phyloP scores from a whole-genome alignment of 2,329 filamentous ascomycete species.

The Nothopassalora personata region DNA sequence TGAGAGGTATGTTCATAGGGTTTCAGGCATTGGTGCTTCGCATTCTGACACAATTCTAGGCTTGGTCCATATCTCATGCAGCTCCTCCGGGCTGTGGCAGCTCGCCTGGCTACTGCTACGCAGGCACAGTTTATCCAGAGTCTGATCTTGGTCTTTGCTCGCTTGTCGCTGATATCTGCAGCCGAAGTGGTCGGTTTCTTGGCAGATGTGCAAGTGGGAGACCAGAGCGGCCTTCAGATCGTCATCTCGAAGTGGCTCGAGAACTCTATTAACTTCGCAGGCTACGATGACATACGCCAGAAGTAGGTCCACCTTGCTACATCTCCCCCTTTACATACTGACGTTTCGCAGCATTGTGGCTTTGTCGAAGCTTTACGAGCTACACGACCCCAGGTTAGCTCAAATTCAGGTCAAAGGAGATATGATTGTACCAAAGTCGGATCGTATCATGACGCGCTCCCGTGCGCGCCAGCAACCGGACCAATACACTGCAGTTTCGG shows the following conservation, averaged over 20 bases:
- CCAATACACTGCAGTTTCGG: slow-evolving; percentile 79
- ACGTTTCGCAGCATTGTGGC: slow-evolving; percentile 68
- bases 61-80: slow-evolving; percentile 86
- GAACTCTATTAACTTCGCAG: slow-evolving; percentile 95
- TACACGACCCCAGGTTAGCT: slow-evolving; percentile 74
- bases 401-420: slow-evolving; percentile 87
- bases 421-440: slow-evolving; percentile 71
- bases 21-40: not conserved
- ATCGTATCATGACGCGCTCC: slow-evolving; percentile 88
- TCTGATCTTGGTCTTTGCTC: slow-evolving; percentile 88
- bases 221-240: slow-evolving; percentile 76
- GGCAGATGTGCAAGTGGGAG: slow-evolving; percentile 72
- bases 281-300: slow-evolving; percentile 93
- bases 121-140: slow-evolving; percentile 91
- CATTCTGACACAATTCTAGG: slow-evolving; percentile 35
- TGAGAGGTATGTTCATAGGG: slow-evolving; percentile 42
- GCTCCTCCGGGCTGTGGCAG: slow-evolving; percentile 82
- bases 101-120: slow-evolving; percentile 73
- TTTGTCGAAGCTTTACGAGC: slow-evolving; percentile 80
- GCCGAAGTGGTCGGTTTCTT: slow-evolving; percentile 90
- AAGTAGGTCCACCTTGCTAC: slow-evolving; percentile 59
- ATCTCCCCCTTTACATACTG: not conserved
- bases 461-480: slow-evolving; percentile 85
- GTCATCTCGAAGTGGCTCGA: slow-evolving; percentile 95
- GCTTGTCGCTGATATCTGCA: slow-evolving; percentile 77